These are phyloP conservation scores for Candida golubevii DNA, from an alignment of 805 yeast genomes.

Conservation along the genomic window DNA sequence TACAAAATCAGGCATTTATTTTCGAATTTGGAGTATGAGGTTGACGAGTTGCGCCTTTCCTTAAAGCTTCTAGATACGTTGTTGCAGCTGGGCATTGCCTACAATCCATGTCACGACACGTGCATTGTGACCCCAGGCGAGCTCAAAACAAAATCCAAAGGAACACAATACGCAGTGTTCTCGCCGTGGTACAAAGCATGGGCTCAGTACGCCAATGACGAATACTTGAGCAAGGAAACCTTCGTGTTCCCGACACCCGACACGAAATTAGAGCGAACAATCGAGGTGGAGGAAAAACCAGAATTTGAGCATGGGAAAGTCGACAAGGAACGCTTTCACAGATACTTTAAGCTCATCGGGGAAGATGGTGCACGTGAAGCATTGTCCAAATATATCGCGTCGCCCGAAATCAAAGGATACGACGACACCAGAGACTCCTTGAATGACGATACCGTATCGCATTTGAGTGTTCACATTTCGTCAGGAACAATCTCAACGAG, in stretches of 20 bases:
- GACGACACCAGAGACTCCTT: slow-evolving; percentile 29
- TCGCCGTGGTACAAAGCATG: slow-evolving; percentile 42
- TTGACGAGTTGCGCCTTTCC: slow-evolving; percentile 39
- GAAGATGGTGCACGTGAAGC: slow-evolving; percentile 30
- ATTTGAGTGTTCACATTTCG: slow-evolving; percentile 44
- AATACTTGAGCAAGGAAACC: slow-evolving; percentile 11
- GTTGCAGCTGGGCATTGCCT: slow-evolving; percentile 15
- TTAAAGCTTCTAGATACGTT: slow-evolving; percentile 15
- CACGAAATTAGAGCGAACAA: slow-evolving; percentile 9
- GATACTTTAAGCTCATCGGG: slow-evolving; percentile 26
- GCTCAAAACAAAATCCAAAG: slow-evolving; percentile 30
- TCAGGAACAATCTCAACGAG: slow-evolving; percentile 45
- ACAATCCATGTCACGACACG: slow-evolving; percentile 33
- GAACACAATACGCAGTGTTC: slow-evolving; percentile 41
- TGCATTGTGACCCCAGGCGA: slow-evolving; percentile 40
- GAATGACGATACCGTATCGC: slow-evolving; percentile 31
- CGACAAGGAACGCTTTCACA: slow-evolving; percentile 19
- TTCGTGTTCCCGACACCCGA: slow-evolving; percentile 13
- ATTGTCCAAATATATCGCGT: slow-evolving; percentile 19
- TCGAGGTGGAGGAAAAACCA: slow-evolving; percentile 11
- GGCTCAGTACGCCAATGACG: slow-evolving; percentile 26
- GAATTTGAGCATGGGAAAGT: slow-evolving; percentile 14
- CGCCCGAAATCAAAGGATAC: slow-evolving; percentile 26
- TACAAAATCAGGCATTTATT: slow-evolving; percentile 25
- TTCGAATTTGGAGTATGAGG: slow-evolving; percentile 41